These are phyloP conservation scores for Croton laevigatus DNA, from an alignment of 441 rosid species.

Conservation along the genomic window DNA sequence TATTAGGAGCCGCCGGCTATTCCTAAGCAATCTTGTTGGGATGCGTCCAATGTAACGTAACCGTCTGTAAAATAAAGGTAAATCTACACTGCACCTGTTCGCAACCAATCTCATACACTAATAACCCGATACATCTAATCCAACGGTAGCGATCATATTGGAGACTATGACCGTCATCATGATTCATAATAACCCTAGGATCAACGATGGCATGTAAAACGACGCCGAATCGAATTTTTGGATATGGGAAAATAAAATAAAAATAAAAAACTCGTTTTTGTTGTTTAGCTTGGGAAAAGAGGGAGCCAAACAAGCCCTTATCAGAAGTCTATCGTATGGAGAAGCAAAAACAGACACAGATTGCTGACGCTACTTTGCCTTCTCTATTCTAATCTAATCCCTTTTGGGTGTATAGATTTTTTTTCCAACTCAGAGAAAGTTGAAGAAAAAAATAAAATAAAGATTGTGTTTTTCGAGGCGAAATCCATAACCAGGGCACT, in stretches of 20 bases:
- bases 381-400: neutral
- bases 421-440: neutral
- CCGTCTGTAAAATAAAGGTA: neutral
- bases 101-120: neutral
- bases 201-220: neutral
- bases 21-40: neutral
- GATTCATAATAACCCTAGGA: neutral
- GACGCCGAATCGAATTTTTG: neutral
- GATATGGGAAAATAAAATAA: neutral
- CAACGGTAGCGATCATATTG: neutral
- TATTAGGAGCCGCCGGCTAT: neutral
- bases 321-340: conserved; percentile 35
- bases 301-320: conserved; percentile 64
- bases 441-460: neutral
- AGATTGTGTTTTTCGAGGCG: conserved; percentile 43
- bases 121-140: neutral
- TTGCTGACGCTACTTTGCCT: conserved; percentile 27
- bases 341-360: neutral
- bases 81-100: neutral
- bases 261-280: conserved; percentile 19
- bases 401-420: neutral
- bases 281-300: conserved; percentile 27
- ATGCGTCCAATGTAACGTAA: neutral
- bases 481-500: conserved; percentile 33
- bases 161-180: neutral